Evolutionary conservation across 257 asterid genomes (phyloP), one percentile per base, ranked within the genome.

Genomic region (Perilla frutescens): DNA sequence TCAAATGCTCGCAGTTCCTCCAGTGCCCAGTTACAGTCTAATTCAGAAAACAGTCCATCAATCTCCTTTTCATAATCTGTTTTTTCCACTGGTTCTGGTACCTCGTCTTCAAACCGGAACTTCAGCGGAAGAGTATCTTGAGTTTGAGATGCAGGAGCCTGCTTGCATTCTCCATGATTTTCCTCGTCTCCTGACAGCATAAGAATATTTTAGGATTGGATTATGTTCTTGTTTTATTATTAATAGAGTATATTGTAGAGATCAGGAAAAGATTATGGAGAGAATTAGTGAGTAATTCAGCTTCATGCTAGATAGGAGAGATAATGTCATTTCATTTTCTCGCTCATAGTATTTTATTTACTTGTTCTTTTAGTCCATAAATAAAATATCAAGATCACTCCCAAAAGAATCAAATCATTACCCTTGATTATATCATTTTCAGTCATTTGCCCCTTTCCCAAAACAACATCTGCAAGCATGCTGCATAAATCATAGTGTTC

Each of bases 31-130:
- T 11, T 4, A 47, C 41, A 8, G 47, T 64, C 60, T 43, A 81
- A 40, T 10, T 81, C 88, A n/a, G 40, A n/a, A 41, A 79, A 84
- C 79, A 83, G 61, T 6, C 12, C 59, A 7, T 81, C 90, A 44
- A 77, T 11, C 78, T 64, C 77, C 5, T 39, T 68, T 8, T 84
- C 91, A 5, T 31, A 5, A 8, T 81, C 87, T 5, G 88, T 77
- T 68, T 81, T 76, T 13, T 77, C 88, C 41, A 26, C 77, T 54
- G 56, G 56, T 64, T 76, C 34, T 26, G 78, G 83, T 13, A 67
- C 66, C 64, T 84, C 89, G 31, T 86, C 86, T 5, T 78, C 83
- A n/a, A 88, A 86, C 41, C 78, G 68, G 67, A 88, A 86, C 73
- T 79, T 88, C 67, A 40, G 20, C 0, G 91, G 85, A 54, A 79